Base-by-base conservation (phyloP, 768 basidiomycete genomes). In the Auricularia sp. region DNA sequence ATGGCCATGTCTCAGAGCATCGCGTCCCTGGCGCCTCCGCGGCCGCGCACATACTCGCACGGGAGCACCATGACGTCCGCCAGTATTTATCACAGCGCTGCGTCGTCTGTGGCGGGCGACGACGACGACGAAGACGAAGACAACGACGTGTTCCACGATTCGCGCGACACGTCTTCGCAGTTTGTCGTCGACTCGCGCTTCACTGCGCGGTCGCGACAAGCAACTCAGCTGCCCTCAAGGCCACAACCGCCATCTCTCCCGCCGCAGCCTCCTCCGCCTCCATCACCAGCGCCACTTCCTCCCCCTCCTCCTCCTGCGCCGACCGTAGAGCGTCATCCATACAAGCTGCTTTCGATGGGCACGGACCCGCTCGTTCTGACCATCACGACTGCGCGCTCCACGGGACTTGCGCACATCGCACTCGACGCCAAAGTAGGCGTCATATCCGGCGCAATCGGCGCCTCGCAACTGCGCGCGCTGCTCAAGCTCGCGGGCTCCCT, bases 1-100 rank as follows among this genome's bases (percentile, higher is more conserved):
- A 75, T 84, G 70, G 76, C 81, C 63, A 90, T 92, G 89, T 87
- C 88, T 6, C 88, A 90, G 71, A 92, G 90, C 4, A 77, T 90
- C 39, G 86, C 81, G 2, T 79, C 75, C 63, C 77, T 93, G 44
- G 87, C 77, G 33, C 71, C 75, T 1, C 70, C 56, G 5, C 56
- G 34, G 13, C 24, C 11, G 56, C 77, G 54, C 18, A 68, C 77
- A 61, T 75, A 73, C 45, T 85, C 86, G 21, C 75, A 81, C 61
- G 74, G 80, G 4, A 84, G 83, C 69, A 92, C 86, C 75, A 83
- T 93, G 80, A 14, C 56, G 6, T 7, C 56, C 6, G 3, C 34
- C 8, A 59, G 56, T 29, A 24, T 59, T 1, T 94, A 92, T 72
- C 82, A 88, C 68, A 93, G 90, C 69, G 88, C 88, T 3, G 42